phyloP scores from a whole-genome alignment of 257 asterid genomes.

The Eustoma russellianum region DNA sequence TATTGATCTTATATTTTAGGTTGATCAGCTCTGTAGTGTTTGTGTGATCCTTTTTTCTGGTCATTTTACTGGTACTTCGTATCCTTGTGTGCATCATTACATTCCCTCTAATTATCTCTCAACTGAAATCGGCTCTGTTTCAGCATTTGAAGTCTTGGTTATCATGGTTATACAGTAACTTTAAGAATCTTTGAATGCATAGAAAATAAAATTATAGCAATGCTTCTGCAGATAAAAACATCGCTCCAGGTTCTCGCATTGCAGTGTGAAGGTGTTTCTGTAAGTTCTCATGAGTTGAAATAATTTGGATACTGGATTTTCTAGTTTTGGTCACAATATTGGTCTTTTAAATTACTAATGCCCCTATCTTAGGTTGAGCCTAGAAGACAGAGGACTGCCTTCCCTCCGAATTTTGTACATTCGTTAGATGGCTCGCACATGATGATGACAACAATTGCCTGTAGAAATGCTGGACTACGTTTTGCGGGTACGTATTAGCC shows the following conservation, averaged over 20 bases:
- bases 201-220: conserved; percentile 5
- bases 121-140: no score
- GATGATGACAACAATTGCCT: conserved; percentile 99
- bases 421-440: conserved; percentile 89
- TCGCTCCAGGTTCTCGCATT: conserved; percentile 87
- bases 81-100: no score
- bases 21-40: no score
- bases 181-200: background rate
- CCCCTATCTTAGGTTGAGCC: conserved; percentile 49
- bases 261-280: conserved; percentile 68
- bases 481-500: conserved; percentile 59
- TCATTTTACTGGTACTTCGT: no score
- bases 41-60: no score
- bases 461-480: conserved; percentile 74
- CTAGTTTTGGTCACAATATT: background rate
- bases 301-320: background rate
- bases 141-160: conserved; percentile 1
- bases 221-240: conserved; percentile 67
- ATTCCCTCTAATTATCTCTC: no score
- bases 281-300: conserved; percentile 25
- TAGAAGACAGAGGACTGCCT: conserved; percentile 86
- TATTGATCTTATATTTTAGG: no score
- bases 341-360: background rate
- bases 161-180: background rate
- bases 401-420: conserved; percentile 97